phyloP scores from a whole-genome alignment of 192 early-diverging fungal species.

The Coemansia sp. region DNA sequence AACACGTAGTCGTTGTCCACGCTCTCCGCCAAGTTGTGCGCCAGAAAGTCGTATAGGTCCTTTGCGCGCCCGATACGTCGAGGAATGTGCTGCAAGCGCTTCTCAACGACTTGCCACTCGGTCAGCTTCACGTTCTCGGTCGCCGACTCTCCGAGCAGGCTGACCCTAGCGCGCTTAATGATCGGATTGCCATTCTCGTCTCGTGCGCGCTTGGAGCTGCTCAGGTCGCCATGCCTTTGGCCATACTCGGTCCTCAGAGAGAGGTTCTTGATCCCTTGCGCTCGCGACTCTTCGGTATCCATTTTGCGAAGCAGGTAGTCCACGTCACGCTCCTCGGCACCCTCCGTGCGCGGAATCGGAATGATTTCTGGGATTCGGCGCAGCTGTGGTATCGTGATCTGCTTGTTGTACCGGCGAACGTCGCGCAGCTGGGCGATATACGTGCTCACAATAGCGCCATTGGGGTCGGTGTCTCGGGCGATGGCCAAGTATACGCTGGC shows the following conservation, averaged over 20 bases:
- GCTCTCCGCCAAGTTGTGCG: slow-evolving; percentile 5
- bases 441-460: slow-evolving; percentile 19
- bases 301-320: slow-evolving; percentile 1
- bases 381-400: background rate
- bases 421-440: slow-evolving; percentile 30
- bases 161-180: slow-evolving; percentile 17
- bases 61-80: slow-evolving; percentile 19
- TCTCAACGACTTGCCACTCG: background rate
- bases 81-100: slow-evolving; percentile 11
- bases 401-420: background rate
- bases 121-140: background rate
- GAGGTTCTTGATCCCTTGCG: background rate
- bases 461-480: slow-evolving; percentile 16
- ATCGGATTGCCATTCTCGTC: background rate
- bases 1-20: slow-evolving; percentile 11
- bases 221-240: background rate
- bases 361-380: background rate
- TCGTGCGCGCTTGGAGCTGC: background rate
- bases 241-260: background rate
- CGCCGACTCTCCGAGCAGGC: background rate
- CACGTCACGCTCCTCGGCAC: slow-evolving; percentile 29
- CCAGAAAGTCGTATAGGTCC: slow-evolving; percentile 31
- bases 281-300: background rate
- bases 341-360: slow-evolving; percentile 18
- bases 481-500: slow-evolving; percentile 10